phyloP scores from a whole-genome alignment of 176 grass and related monocot genomes.

The Carex cristatella region DNA sequence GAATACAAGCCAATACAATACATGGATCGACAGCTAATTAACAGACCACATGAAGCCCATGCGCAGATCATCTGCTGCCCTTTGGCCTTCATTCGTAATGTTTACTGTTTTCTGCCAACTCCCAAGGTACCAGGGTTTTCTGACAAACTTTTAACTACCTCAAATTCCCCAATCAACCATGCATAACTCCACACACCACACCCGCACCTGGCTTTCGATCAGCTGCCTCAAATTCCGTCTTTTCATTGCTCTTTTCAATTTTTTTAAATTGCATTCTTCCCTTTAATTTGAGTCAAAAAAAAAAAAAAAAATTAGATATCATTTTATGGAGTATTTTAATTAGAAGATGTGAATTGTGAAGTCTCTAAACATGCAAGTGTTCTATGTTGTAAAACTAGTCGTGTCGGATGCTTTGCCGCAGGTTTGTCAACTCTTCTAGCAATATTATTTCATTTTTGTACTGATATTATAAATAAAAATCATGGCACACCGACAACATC shows the following conservation, averaged over 20 bases:
- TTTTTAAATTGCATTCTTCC: neutral
- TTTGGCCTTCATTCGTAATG: neutral
- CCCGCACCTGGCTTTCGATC: neutral
- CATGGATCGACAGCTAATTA: neutral
- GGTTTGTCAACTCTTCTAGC: no score
- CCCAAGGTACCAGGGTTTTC: neutral
- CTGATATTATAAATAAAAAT: no score
- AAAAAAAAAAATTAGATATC: no score
- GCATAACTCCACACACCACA: neutral
- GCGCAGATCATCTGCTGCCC: neutral
- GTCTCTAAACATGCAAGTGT: no score
- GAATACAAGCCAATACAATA: neutral
- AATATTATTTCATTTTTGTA: no score
- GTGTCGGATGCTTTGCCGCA: no score
- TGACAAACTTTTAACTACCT: neutral
- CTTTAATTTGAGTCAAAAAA: neutral
- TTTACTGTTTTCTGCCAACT: neutral
- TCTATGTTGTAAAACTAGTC: no score
- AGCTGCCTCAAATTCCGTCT: neutral
- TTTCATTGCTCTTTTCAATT: neutral
- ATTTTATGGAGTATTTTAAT: no score
- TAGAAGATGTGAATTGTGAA: no score
- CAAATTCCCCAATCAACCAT: neutral
- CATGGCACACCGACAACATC: no score
- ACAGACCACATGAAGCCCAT: neutral